Percentiles rank a stretch among this genome's conserved stretches.
phyloP scores from a whole-genome alignment of 768 basidiomycete species.

The Coprinopsis marcescibilis region DNA sequence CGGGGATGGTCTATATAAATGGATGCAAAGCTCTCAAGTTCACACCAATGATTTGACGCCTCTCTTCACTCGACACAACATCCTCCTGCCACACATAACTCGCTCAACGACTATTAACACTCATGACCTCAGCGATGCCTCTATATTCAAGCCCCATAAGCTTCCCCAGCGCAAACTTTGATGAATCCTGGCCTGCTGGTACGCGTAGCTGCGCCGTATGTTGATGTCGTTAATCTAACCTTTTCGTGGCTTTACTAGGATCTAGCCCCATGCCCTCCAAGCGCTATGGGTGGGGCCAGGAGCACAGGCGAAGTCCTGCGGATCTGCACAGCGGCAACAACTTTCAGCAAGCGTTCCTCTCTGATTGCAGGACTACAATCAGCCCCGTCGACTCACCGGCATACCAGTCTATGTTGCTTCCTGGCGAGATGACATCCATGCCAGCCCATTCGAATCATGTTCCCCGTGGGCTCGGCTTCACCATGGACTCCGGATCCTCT shows the following conservation, averaged over 20 bases:
- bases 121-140: not conserved
- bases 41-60: conserved; percentile 10
- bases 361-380: conserved; percentile 10
- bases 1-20: conserved; percentile 11
- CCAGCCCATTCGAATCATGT: conserved; percentile 1
- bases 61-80: not conserved
- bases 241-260: not conserved
- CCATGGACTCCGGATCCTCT: conserved; percentile 3
- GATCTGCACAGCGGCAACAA: not conserved
- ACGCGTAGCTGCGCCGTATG: not conserved
- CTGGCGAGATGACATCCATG: conserved; percentile 2
- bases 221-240: too few relatives aligned
- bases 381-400: conserved; percentile 8
- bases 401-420: conserved; percentile 8
- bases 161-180: not conserved
- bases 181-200: not conserved
- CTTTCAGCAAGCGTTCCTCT: conserved; percentile 9
- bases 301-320: conserved; percentile 1
- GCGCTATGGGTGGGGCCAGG: conserved; percentile 1
- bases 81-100: not conserved
- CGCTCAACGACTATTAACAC: too few relatives aligned
- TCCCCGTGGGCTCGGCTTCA: conserved; percentile 5
- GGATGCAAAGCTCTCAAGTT: not conserved
- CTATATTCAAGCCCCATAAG: not conserved
- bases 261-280: not conserved